Base-by-base conservation (phyloP, 2,329 filamentous ascomycete genomes). In the Trichophaea hybrida region DNA sequence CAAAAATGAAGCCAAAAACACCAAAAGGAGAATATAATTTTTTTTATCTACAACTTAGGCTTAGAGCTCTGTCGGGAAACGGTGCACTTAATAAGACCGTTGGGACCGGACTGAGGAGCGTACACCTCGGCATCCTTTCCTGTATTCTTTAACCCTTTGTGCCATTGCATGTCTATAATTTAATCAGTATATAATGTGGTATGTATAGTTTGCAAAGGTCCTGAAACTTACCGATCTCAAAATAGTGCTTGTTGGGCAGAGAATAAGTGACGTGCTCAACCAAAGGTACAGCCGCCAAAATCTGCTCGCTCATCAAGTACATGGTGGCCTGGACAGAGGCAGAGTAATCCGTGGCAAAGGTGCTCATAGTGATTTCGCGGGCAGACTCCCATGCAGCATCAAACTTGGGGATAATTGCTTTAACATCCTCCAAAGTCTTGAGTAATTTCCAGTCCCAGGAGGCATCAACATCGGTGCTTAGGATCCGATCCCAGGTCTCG, bases 231-330 rank as follows among this genome's bases (percentile, higher is more conserved):
- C 83, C 86, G 73, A 97, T 84, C 74, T 97, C 91, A 71, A 97
- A 97, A 76, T 96, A 97, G 75, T 98, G 93, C 77, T 96, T 97
- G 78, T 98, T 98, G 8, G 93, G 93, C 69, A 98, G 78, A 6
- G 84, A 78, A 72, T 96, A 97, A 68, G 85, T 80, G 46, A 93
- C 87, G 24, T 78, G 77, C 49, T 84, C 80, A 24, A 89, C 80
- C 64, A 83, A 77, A 12, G 88, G 85, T 31, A 83, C 86, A 24
- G 78, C 81, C 6, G 80, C 84, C 57, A 98, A 77, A 67, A 98
- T 95, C 72, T 84, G 77, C 72, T 91, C 85, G 68, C 81, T 83
- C 91, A 98, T 98, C 77, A 96, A 94, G 77, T 96, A 98, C 93
- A 98, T 97, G 62, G 91, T 97, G 69, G 84, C 84, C 75, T 98